Percentiles rank a stretch among this genome's conserved stretches.
Evolutionary conservation across 208 protist genomes (phyloP).

Genomic region (Wallacemonas sp.): DNA sequence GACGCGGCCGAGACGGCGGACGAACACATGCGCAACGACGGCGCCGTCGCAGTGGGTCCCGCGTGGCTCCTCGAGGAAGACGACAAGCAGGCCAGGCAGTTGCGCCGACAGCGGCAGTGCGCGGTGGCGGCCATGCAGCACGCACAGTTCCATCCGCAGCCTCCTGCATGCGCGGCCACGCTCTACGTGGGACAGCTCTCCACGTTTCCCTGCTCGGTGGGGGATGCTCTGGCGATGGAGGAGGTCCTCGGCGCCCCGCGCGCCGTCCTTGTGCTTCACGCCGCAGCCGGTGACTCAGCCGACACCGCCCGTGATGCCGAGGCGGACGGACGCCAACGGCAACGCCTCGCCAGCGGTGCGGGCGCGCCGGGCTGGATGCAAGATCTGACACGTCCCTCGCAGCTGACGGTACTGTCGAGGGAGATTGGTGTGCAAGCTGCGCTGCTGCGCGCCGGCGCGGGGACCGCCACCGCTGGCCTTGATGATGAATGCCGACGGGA

Average conservation of each 20-base stretch:
- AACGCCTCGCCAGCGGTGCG: not conserved
- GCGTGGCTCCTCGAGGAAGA: constrained; percentile 1
- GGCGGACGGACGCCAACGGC: not conserved
- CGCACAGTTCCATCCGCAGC: not conserved
- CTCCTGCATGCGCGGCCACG: not conserved
- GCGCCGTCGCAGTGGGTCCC: not conserved
- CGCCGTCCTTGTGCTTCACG: constrained; percentile 11
- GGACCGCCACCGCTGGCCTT: not conserved
- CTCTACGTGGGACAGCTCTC: not conserved
- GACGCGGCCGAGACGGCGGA: too few relatives aligned
- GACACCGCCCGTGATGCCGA: not conserved
- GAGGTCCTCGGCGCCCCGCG: constrained; percentile 10
- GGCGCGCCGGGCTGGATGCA: constrained; percentile 1
- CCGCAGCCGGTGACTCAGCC: not conserved
- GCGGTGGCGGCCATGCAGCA: not conserved
- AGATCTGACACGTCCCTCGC: not conserved
- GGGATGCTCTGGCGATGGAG: constrained; percentile 17
- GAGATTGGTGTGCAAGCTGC: not conserved
- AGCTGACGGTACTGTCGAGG: not conserved
- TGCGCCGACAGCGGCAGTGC: not conserved
- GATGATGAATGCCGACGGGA: not conserved
- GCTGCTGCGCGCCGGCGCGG: not conserved
- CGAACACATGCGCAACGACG: not conserved
- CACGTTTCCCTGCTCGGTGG: constrained; percentile 10
- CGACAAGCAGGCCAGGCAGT: not conserved